A percentile compares a stretch with the other conserved stretches of the same genome.
phyloP scores from a whole-genome alignment of 2,329 filamentous ascomycete species.

The Claviceps fusiformis region DNA sequence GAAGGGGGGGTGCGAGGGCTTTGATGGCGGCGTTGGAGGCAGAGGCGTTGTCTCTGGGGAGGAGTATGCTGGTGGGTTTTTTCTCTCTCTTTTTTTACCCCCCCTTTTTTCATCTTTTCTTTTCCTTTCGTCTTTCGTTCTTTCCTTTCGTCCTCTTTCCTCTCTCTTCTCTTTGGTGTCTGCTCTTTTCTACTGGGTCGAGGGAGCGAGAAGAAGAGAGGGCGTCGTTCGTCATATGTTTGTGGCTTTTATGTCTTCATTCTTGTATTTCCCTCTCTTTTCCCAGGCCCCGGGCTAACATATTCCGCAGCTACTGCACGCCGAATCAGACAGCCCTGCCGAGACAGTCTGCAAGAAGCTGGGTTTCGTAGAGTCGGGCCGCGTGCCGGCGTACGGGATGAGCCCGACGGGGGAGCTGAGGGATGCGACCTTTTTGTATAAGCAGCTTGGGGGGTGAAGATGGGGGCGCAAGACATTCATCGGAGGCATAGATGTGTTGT shows the following conservation, averaged over 20 bases:
- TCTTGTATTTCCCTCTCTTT: not conserved
- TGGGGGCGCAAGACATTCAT: not conserved
- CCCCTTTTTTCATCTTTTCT: not conserved
- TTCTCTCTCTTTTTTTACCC: not conserved
- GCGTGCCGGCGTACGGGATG: conserved; percentile 39
- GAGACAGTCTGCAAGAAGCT: conserved; percentile 40
- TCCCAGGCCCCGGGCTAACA: not conserved
- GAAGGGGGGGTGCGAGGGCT: conserved; percentile 35
- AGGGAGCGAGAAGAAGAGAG: too few relatives aligned
- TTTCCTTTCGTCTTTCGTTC: not conserved
- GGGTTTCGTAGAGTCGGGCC: conserved; percentile 42
- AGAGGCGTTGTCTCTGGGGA: conserved; percentile 34
- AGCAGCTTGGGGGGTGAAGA: conserved; percentile 27
- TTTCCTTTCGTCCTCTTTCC: not conserved
- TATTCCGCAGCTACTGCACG: conserved; percentile 32
- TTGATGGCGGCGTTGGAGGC: conserved; percentile 42
- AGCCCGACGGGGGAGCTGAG: conserved; percentile 34
- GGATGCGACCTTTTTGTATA: conserved; percentile 45
- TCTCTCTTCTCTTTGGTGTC: not conserved
- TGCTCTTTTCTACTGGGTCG: too few relatives aligned
- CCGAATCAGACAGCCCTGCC: conserved; percentile 36
- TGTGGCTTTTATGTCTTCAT: not conserved
- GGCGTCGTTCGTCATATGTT: too few relatives aligned
- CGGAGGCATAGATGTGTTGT: too few relatives aligned
- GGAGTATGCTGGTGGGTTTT: conserved; percentile 37